These are phyloP conservation scores for Sphagnum magellanicum DNA, from an alignment of 228 moss, liverwort and hornwort species.

Conservation along the genomic window DNA sequence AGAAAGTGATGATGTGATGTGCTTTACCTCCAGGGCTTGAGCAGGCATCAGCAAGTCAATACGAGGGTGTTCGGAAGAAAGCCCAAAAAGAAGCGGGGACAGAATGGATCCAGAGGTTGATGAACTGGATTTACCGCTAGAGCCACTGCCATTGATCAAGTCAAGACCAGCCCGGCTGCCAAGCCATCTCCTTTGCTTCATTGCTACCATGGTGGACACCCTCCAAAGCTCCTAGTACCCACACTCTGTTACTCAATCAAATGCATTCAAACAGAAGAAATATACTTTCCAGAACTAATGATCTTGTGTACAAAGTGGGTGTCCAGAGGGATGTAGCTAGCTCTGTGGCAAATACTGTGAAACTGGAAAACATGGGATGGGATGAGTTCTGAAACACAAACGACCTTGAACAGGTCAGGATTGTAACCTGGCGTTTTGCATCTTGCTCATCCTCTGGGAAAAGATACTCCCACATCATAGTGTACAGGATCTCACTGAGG, in stretches of 20 bases:
- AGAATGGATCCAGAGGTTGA: slow-evolving; percentile 27
- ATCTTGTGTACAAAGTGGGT: background rate
- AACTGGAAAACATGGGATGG: too few species aligned
- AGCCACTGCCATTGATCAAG: slow-evolving; percentile 38
- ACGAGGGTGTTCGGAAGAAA: slow-evolving; percentile 34
- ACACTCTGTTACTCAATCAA: too few species aligned
- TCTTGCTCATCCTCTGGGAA: slow-evolving; percentile 97
- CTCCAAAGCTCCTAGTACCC: slow-evolving; percentile 47
- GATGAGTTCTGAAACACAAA: too few species aligned
- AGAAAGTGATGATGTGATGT: too few species aligned
- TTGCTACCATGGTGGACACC: slow-evolving; percentile 31
- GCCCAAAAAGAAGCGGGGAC: slow-evolving; percentile 20
- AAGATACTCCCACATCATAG: slow-evolving; percentile 97
- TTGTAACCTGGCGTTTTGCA: slow-evolving; percentile 47
- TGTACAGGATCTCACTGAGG: slow-evolving; percentile 92
- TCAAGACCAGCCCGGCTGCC: slow-evolving; percentile 16
- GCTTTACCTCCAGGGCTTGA: slow-evolving; percentile 37
- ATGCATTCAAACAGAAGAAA: too few species aligned
- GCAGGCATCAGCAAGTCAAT: slow-evolving; percentile 30
- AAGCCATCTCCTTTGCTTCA: slow-evolving; percentile 42
- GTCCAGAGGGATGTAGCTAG: background rate
- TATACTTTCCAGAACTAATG: too few species aligned
- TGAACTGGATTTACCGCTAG: slow-evolving; percentile 12
- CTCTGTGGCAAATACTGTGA: too few species aligned
- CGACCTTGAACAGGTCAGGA: background rate